Base-by-base conservation (phyloP, 2,329 filamentous ascomycete species). In the Colletotrichum sp. region DNA sequence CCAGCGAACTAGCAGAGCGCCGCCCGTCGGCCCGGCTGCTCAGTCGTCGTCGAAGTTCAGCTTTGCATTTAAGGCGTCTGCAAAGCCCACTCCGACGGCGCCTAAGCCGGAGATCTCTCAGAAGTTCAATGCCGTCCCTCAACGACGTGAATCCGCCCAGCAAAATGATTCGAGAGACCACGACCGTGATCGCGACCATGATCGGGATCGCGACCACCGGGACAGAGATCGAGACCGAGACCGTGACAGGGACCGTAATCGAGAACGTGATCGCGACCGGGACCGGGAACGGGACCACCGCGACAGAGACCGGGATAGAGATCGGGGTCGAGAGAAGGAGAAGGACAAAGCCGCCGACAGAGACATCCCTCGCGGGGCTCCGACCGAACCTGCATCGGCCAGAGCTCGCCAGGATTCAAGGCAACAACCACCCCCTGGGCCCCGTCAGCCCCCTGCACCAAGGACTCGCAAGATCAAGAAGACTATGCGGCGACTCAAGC, bases 31-130 rank as follows among this genome's bases (percentile, higher is more conserved):
- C 7, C 88, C 90, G n/a, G 88, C 90, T n/a, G 82, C 86, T 15
- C 86, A 89, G 39, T 85, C 86, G 6, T 84, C 86, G 70, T 92
- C 92, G 60, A 97, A 96, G 85, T 98, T 98, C 81, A 98, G 95
- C 83, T 99, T 99, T 83, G 95, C 96, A 2, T 95, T 99, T 84
- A 98, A 98, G 83, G 91, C 93, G 12, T 91, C 94, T 57, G 90
- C 89, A 13, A 93, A 93, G 79, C 86, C 89, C 9, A 85, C 89
- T 3, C 86, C 90, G 16, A 86, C 92, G 10, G 87, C 88, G 15
- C 91, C 92, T 5, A 93, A 93, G 78, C 91, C 90, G 4, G 92
- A 94, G 78, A 94, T 94, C 69, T 93, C 92, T 0, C 90, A 92
- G 78, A 93, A 93, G 79, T 90, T 94, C 72, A 96, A 94, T 82